These are phyloP conservation scores for Nakaseomyces sp. DNA, from an alignment of 1,139 yeast species.

Conservation along the genomic window DNA sequence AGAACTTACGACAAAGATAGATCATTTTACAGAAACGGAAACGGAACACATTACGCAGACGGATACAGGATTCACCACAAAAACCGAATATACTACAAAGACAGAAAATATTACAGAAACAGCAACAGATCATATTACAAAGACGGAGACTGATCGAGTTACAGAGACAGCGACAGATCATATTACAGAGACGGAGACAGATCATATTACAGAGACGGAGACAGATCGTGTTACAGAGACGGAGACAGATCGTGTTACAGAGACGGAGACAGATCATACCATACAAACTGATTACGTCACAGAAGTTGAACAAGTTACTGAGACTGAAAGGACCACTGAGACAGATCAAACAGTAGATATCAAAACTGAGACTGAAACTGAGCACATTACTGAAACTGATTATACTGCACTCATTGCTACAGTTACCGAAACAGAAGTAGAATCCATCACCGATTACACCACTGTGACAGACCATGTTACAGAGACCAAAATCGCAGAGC, in stretches of 20 bases:
- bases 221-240: background rate
- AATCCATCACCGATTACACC: background rate
- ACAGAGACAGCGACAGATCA: background rate
- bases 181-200: background rate
- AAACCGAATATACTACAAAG: too few species aligned
- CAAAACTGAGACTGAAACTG: background rate
- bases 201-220: too few species aligned
- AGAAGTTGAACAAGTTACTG: background rate
- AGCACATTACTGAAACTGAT: conserved; percentile 1
- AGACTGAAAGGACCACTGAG: background rate
- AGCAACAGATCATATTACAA: background rate
- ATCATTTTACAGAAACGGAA: too few species aligned
- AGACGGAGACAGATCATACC: background rate
- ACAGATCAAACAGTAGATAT: background rate
- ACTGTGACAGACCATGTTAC: background rate
- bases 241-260: background rate
- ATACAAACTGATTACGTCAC: background rate
- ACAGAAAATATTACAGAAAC: too few species aligned
- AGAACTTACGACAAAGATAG: too few species aligned
- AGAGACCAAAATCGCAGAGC: background rate
- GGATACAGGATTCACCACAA: too few species aligned
- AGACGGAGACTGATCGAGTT: background rate
- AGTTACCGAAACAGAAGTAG: background rate
- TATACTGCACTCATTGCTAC: conserved; percentile 4
- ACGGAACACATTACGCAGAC: background rate